Percentiles rank a stretch among this genome's conserved stretches.
These are phyloP conservation scores for Boletellus deceptivus DNA, from an alignment of 1,284 basidiomycete species.

Conservation along the genomic window DNA sequence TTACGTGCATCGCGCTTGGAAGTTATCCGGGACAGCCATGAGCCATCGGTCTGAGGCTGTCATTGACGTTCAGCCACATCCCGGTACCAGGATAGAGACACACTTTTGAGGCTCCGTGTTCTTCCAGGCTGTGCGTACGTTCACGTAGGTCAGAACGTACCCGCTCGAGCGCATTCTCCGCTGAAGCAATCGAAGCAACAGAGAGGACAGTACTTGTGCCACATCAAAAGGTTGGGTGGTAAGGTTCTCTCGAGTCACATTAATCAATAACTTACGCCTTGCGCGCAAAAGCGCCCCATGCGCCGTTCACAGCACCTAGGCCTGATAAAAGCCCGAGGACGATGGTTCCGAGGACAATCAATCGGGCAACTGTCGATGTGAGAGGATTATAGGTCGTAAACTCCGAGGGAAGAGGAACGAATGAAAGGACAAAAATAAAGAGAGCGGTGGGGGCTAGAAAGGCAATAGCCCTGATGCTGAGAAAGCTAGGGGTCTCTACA, in stretches of 20 bases:
- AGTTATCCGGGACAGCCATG: constrained; percentile 31
- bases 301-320: constrained; percentile 67
- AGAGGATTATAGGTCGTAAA: constrained; percentile 43
- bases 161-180: constrained; percentile 34
- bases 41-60: constrained; percentile 26
- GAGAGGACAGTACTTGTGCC: constrained; percentile 21
- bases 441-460: constrained; percentile 46
- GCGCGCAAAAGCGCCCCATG: constrained; percentile 47
- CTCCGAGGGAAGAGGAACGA: constrained; percentile 61
- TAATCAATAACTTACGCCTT: constrained; percentile 25
- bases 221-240: constrained; percentile 16
- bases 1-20: constrained; percentile 34
- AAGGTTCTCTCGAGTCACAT: constrained; percentile 6
- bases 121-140: constrained; percentile 29
- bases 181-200: constrained; percentile 28
- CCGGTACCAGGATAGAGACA: constrained; percentile 1
- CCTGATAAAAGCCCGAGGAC: constrained; percentile 72
- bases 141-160: constrained; percentile 32
- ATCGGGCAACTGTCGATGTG: constrained; percentile 51
- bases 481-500: constrained; percentile 26
- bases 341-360: constrained; percentile 73
- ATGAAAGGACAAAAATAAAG: constrained; percentile 60
- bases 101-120: constrained; percentile 25
- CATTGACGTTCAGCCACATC: constrained; percentile 12
- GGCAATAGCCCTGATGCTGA: constrained; percentile 20